Evolutionary conservation across 768 basidiomycete species (phyloP), one percentile per base, ranked within the genome.

Genomic region (Hygrophoropsis aurantiaca): DNA sequence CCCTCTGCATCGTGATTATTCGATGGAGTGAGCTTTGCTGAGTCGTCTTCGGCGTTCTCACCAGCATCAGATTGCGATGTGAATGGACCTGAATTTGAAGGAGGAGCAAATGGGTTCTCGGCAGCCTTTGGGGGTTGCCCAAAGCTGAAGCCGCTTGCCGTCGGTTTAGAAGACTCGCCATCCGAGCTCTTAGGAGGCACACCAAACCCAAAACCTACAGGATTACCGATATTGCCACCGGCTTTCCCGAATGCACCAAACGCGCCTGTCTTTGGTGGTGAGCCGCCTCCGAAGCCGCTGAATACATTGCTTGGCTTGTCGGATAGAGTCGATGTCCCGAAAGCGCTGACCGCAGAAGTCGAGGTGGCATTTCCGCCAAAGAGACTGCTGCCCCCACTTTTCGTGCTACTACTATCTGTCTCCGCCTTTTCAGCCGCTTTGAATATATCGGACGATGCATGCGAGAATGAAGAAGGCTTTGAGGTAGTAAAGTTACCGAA

Each of bases 1-100:
- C 90, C 88, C 50, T 87, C 87, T 44, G 71, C 72, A 53, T 87
- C 87, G 51, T 85, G 80, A 45, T 67, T 64, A n/a, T 48, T 54
- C 9, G 50, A 55, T 16, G 61, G 55, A 2, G 63, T 21, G 3
- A 58, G 10, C 21, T 61, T 66, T 25, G 40, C 40, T 10, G 36
- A 20, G 34, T 42, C 49, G 11, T 46, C 55, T 15, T 27, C 38
- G 11, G 41, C 32, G 2, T 26, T 25, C 15, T 66, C 69, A 2
- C 66, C 65, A 7, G 65, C 63, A 44, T 52, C 61, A 40, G 56
- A 61, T 49, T 58, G 66, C 23, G 56, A 61, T 5, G 63, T 64
- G 19, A 66, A 68, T 42, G 54, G 64, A 36, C 50, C 43, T 26
- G 65, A 64, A 44, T 51, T 59, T 27, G 45, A 24, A 11, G 66